Percentiles rank a stretch among this genome's conserved stretches.
Conservation (phyloP, 2,329 filamentous ascomycete genomes). For the Alternaria alternata region DNA sequence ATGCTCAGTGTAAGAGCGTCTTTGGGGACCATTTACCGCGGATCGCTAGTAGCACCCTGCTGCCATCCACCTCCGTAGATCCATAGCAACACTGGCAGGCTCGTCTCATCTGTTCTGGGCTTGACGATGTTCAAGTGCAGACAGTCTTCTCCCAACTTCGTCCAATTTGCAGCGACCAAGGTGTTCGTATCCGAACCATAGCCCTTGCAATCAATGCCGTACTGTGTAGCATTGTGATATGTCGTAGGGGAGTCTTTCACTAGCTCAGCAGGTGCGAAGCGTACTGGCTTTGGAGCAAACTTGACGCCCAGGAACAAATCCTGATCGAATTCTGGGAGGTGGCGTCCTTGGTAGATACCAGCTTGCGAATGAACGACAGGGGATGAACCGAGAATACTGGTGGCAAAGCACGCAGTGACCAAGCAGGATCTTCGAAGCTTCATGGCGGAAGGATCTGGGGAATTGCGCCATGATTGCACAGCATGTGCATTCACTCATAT, state of each 20-base stretch:
- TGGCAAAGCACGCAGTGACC: neutral
- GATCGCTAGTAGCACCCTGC: slow-evolving; percentile 44
- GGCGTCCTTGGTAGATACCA: slow-evolving; percentile 38
- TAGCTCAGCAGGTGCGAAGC: slow-evolving; percentile 35
- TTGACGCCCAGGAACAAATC: slow-evolving; percentile 44
- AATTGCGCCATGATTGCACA: neutral
- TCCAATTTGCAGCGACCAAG: slow-evolving; percentile 34
- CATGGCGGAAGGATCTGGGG: slow-evolving; percentile 1
- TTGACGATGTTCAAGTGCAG: slow-evolving; percentile 51
- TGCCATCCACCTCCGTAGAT: slow-evolving; percentile 47
- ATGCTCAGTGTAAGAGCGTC: neutral
- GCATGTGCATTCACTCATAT: slow-evolving; percentile 2
- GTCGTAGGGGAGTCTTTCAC: slow-evolving; percentile 19
- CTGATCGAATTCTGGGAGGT: slow-evolving; percentile 39
- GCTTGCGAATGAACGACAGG: slow-evolving; percentile 34
- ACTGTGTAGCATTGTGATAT: slow-evolving; percentile 31
- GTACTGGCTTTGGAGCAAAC: slow-evolving; percentile 38
- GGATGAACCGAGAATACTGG: neutral
- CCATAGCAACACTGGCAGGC: slow-evolving; percentile 42
- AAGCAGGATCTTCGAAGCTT: slow-evolving; percentile 1
- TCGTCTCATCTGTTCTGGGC: slow-evolving; percentile 26
- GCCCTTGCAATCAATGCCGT: slow-evolving; percentile 39
- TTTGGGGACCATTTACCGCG: slow-evolving; percentile 25
- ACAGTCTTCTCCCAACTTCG: slow-evolving; percentile 54
- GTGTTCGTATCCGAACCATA: slow-evolving; percentile 38